Evolutionary conservation across 2,329 filamentous ascomycete genomes (phyloP), one percentile per base, ranked within the genome.

Genomic region (Pestalotiopsis sp.): DNA sequence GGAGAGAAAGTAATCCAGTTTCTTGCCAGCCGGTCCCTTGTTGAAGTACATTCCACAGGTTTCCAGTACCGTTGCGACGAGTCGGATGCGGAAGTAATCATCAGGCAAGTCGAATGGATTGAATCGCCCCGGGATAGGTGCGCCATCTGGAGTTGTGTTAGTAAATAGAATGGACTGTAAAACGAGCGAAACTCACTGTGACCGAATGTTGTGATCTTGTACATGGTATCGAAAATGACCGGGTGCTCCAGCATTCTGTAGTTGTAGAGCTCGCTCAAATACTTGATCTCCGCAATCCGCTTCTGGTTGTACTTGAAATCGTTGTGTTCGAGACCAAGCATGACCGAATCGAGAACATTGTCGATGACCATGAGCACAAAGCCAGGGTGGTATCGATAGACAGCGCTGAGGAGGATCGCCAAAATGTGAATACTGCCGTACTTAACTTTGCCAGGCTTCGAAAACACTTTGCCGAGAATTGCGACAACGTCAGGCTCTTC

Each of bases 301-400:
- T 95, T 92, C 81, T 99, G 96, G 78, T 97, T 98, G 82, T 94
- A 97, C 76, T 97, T 95, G 86, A 98, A 99, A 78, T 99, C 96
- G 75, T 98, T 98, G 74, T 95, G 90, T 80, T 99, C 96, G 2
- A 99, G 85, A 1, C 96, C 96, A 72, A 97, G 88, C 0, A 89
- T 92, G 72, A 99, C 92, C 5, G 93, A 92, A 80, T 99, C 97
- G 17, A 98, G 85, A 5, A 98, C 84, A 72, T 95, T 94, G 78
- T 99, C 96, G 71, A 99, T 94, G 62, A 98, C 91, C n/a, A 89
- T 89, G 68, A 97, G 92, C 20, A 95, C 93, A 76, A 99, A 99
- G 12, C 91, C 90, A 68, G 95, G 93, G 73, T 99, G 96, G 75
- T 98, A 97, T 14, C 95, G 91, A 77, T 97, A 95, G 57, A 99